Percentiles rank a stretch among this genome's conserved stretches.
phyloP scores from a whole-genome alignment of 2,329 filamentous ascomycete species.

The Aspergillus pseudoterreus region DNA sequence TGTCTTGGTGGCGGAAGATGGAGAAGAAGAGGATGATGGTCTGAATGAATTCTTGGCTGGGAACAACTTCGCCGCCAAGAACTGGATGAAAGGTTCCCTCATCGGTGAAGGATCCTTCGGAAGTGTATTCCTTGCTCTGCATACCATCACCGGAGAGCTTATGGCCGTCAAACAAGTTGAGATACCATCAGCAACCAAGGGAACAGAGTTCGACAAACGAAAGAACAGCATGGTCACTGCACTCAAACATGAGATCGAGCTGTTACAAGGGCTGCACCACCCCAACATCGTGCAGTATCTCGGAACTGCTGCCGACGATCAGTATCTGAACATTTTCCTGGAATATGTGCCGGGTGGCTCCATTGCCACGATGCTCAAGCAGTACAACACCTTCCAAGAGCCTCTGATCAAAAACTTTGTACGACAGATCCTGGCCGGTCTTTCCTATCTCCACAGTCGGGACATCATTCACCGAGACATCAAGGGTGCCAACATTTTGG shows the following conservation, averaged over 20 bases:
- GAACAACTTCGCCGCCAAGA: slow-evolving; percentile 93
- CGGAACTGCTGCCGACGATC: slow-evolving; percentile 85
- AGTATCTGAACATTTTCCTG: slow-evolving; percentile 98
- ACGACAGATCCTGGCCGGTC: slow-evolving; percentile 85
- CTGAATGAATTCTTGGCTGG: slow-evolving; percentile 85
- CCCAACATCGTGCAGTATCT: slow-evolving; percentile 98
- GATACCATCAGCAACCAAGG: slow-evolving; percentile 75
- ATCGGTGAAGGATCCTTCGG: slow-evolving; percentile 98
- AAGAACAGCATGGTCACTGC: slow-evolving; percentile 99
- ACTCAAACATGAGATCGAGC: slow-evolving; percentile 90
- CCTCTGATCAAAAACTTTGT: slow-evolving; percentile 95
- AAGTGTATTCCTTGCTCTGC: slow-evolving; percentile 88
- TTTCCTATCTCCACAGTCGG: slow-evolving; percentile 87
- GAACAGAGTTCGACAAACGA: slow-evolving; percentile 73
- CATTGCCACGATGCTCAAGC: slow-evolving; percentile 97
- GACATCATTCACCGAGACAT: slow-evolving; percentile 99
- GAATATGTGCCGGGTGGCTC: slow-evolving; percentile 98
- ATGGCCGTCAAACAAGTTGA: slow-evolving; percentile 99
- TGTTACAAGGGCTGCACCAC: slow-evolving; percentile 90
- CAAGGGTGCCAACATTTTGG: slow-evolving; percentile 97
- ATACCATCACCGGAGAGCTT: slow-evolving; percentile 93
- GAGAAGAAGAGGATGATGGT: slow-evolving; percentile 86
- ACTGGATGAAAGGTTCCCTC: slow-evolving; percentile 98
- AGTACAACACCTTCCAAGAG: slow-evolving; percentile 91
- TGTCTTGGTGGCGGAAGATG: slow-evolving; percentile 81